These are phyloP conservation scores for Lichtheimia corymbifera DNA, from an alignment of 371 early-diverging fungal genomes.

Conservation along the genomic window DNA sequence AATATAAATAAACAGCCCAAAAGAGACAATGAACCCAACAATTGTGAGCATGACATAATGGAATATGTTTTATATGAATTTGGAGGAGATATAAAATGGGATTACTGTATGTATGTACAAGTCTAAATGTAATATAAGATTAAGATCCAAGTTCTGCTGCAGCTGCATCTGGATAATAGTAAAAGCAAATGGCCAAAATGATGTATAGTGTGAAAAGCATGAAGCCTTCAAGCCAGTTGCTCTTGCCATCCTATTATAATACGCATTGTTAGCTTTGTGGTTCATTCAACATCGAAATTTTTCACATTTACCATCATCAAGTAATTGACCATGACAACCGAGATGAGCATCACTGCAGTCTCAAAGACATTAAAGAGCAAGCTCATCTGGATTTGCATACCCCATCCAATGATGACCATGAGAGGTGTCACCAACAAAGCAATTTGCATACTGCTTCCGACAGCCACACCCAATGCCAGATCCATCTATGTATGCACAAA, in stretches of 20 bases:
- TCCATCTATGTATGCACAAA: conserved; percentile 65
- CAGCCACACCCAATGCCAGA: conserved; percentile 81
- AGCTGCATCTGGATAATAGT: conserved; percentile 52
- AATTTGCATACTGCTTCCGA: conserved; percentile 90
- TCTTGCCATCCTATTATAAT: conserved; percentile 62
- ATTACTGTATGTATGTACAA: no score
- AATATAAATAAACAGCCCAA: no score
- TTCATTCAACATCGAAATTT: background rate
- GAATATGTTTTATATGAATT: no score
- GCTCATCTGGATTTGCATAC: conserved; percentile 71
- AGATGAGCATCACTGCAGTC: conserved; percentile 76
- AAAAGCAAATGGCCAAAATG: conserved; percentile 79
- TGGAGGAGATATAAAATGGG: no score
- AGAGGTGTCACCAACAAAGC: conserved; percentile 86
- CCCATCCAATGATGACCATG: conserved; percentile 88
- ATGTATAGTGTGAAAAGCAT: conserved; percentile 73
- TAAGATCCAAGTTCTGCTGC: conserved; percentile 1
- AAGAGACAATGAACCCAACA: no score
- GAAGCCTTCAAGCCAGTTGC: conserved; percentile 85
- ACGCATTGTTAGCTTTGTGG: background rate
- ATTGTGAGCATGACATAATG: no score
- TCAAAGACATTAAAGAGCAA: conserved; percentile 82
- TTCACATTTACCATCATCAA: conserved; percentile 51
- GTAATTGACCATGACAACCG: conserved; percentile 85
- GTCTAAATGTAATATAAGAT: no score